Evolutionary conservation across 2,329 filamentous ascomycete genomes (phyloP).

Genomic region (Trichothecium roseum): DNA sequence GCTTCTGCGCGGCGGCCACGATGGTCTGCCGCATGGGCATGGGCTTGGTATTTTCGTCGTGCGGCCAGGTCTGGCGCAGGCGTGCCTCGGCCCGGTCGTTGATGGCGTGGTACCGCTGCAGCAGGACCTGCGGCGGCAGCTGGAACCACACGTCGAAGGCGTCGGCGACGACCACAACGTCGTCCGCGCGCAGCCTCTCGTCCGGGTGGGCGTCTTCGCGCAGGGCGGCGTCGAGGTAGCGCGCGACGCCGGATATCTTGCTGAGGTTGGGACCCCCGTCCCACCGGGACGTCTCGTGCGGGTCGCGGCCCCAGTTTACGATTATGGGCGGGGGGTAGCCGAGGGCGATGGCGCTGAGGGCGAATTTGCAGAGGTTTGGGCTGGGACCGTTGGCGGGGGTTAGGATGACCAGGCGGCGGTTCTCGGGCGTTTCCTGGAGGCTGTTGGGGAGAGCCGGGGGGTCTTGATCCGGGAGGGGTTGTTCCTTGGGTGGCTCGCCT

Average conservation of each 20-base stretch:
- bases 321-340: constrained; percentile 16
- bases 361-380: constrained; percentile 15
- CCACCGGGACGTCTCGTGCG: constrained; percentile 5
- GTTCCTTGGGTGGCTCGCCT: too few relatives aligned
- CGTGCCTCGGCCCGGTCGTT: constrained; percentile 9
- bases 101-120: constrained; percentile 13
- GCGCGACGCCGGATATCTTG: constrained; percentile 15
- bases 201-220: not conserved
- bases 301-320: constrained; percentile 15
- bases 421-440: too few relatives aligned
- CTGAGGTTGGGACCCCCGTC: constrained; percentile 11
- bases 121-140: constrained; percentile 14
- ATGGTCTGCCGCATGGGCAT: constrained; percentile 11
- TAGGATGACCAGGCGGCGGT: too few relatives aligned
- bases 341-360: constrained; percentile 12
- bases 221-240: constrained; percentile 12
- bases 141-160: constrained; percentile 19
- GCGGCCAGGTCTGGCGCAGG: constrained; percentile 5
- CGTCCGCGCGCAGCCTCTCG: constrained; percentile 10
- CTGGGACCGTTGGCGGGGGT: too few relatives aligned
- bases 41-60: not conserved
- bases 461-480: too few relatives aligned
- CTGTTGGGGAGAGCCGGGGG: too few relatives aligned
- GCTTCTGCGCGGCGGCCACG: constrained; percentile 11
- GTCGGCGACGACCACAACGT: constrained; percentile 14